Evolutionary conservation across 306 rosid species (phyloP).

Genomic region (Vicia faba): DNA sequence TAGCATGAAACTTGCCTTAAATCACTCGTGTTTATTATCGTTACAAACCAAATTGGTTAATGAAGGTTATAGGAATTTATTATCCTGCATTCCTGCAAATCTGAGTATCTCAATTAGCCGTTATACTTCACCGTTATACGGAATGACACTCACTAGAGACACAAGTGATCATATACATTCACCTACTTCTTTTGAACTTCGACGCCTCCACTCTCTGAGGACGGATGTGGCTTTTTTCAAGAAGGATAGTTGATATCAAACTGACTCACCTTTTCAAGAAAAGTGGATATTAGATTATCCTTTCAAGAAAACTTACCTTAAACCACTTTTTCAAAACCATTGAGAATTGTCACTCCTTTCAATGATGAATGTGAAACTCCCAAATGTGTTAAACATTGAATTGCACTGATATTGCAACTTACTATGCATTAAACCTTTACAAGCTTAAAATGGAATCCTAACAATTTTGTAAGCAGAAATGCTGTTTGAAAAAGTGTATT

Average conservation of each 20-base stretch:
- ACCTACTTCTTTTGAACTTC: not conserved
- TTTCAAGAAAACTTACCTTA: not conserved
- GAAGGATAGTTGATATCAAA: not conserved
- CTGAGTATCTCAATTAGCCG: not conserved
- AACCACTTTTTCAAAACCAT: not conserved
- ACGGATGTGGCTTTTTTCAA: not conserved
- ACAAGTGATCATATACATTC: not conserved
- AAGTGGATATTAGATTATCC: not conserved
- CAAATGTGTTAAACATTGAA: not conserved
- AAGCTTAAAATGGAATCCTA: not conserved
- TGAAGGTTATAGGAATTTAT: slow-evolving; percentile 6
- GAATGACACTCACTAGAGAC: not conserved
- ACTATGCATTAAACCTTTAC: not conserved
- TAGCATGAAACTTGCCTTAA: slow-evolving; percentile 29
- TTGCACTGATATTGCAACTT: not conserved
- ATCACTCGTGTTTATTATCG: not conserved
- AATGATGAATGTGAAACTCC: not conserved
- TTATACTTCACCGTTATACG: not conserved
- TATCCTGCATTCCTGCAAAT: not conserved
- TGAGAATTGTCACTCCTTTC: slow-evolving; percentile 1
- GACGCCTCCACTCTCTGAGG: not conserved
- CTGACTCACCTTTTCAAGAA: not conserved
- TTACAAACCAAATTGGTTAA: slow-evolving; percentile 13
- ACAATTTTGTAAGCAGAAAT: not conserved
- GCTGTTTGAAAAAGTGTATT: slow-evolving; percentile 23